Base-by-base conservation (phyloP, 495 filamentous ascomycete genomes). In the Symbiotaphrina buchneri region DNA sequence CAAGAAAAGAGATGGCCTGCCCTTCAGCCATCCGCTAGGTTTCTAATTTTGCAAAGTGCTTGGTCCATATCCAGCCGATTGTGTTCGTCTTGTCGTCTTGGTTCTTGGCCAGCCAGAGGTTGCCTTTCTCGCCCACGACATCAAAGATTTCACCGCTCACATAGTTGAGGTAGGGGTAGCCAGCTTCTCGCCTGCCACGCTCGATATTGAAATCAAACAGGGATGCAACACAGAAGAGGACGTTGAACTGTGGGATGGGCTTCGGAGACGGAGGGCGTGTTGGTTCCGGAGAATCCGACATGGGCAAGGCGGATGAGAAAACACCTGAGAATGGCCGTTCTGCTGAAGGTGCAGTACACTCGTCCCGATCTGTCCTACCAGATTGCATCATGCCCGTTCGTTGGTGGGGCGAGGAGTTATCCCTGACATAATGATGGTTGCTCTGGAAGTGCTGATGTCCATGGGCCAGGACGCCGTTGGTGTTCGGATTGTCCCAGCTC, bases 51-150 rank as follows among this genome's bases (percentile, higher is more conserved):
- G 76, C 79, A 54, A 97, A 95, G 53, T 97, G 87, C 46, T 92
- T 90, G 42, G 77, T 87, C 87, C 87, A 97, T 38, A 97, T 91
- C 87, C 87, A 97, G 25, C 87, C 87, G n/a, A 94, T 66, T 38
- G 68, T 58, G 15, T 67, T 59, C 11, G 53, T 56, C 3, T 63
- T 54, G 49, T 97, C 90, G 46, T 97, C 87, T 50, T 97, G 87
- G 45, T 97, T 97, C 46, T 74, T 78, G 5, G 87, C 87, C 19
- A 97, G 71, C 90, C 87, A 97, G 10, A 95, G 71, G 54, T 95
- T 87, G 31, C 87, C 87, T 48, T 95, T 95, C 46, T 91, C 79
- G 31, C 70, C 87, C 40, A 95, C 77, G 34, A 49, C 44, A 30
- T 57, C 48, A 83, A 58, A 58, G 23, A 58, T 48, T 46, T 92